Conservation (phyloP, 345 rosid genomes). For the Ceriops zippeliana region DNA sequence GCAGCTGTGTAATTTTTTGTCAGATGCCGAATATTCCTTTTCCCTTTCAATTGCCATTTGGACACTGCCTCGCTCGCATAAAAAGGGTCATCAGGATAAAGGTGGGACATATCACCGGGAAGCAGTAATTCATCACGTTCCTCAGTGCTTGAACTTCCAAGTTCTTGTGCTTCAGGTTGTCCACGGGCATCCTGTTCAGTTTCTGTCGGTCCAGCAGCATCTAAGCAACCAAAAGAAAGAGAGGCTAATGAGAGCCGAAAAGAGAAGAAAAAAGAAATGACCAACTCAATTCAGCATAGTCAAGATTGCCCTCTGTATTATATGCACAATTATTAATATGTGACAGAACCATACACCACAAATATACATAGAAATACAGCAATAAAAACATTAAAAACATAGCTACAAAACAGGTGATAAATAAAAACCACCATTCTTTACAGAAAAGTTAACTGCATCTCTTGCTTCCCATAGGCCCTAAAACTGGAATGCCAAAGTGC, state of each 20-base stretch:
- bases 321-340: neutral
- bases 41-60: slow-evolving; percentile 91
- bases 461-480: too few relatives aligned
- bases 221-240: slow-evolving; percentile 20
- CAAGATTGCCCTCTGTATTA: too few relatives aligned
- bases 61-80: slow-evolving; percentile 60
- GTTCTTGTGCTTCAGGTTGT: slow-evolving; percentile 44
- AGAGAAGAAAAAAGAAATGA: neutral
- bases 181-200: slow-evolving; percentile 29
- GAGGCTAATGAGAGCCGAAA: slow-evolving; percentile 10
- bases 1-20: slow-evolving; percentile 42
- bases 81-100: slow-evolving; percentile 46
- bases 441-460: too few relatives aligned
- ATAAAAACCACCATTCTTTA: too few relatives aligned
- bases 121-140: slow-evolving; percentile 67
- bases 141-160: slow-evolving; percentile 69
- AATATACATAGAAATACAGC: too few relatives aligned
- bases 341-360: too few relatives aligned
- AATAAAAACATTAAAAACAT: too few relatives aligned
- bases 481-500: too few relatives aligned
- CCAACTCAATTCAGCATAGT: too few relatives aligned
- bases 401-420: too few relatives aligned
- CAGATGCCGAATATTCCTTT: slow-evolving; percentile 73
- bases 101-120: slow-evolving; percentile 57
- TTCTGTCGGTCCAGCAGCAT: slow-evolving; percentile 31